Evolutionary conservation across 2,329 filamentous ascomycete genomes (phyloP).

Genomic region (Trematosphaeria pertusa): DNA sequence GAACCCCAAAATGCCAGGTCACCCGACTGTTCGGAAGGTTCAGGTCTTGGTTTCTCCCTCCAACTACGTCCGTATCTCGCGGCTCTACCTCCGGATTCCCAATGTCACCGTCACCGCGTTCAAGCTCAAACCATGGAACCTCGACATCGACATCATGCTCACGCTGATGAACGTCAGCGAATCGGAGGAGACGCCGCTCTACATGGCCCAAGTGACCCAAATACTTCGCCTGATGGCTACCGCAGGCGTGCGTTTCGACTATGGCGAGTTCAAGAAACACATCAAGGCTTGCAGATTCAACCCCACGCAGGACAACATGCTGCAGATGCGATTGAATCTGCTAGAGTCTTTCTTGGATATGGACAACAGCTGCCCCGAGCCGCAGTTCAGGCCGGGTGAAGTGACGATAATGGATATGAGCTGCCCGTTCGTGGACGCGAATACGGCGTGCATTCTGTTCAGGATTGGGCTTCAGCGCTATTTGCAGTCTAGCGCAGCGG

Average conservation of each 20-base stretch:
- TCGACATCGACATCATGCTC: conserved; percentile 62
- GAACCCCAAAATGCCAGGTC: conserved; percentile 13
- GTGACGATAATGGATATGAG: conserved; percentile 76
- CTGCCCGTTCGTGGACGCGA: conserved; percentile 72
- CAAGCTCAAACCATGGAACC: conserved; percentile 54
- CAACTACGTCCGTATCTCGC: conserved; percentile 26
- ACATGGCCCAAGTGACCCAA: conserved; percentile 53
- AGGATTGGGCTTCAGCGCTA: conserved; percentile 74
- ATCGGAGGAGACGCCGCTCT: conserved; percentile 58
- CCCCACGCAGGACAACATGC: conserved; percentile 57
- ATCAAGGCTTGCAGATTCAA: conserved; percentile 25
- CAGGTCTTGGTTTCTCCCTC: conserved; percentile 33
- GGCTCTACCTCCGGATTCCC: conserved; percentile 26
- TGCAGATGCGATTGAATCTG: conserved; percentile 67
- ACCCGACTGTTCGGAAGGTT: conserved; percentile 23
- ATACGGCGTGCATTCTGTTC: conserved; percentile 74
- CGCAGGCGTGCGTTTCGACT: conserved; percentile 60
- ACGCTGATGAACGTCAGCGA: conserved; percentile 60
- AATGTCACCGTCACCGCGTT: conserved; percentile 57
- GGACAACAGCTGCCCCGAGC: conserved; percentile 12
- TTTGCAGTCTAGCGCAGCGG: conserved; percentile 53
- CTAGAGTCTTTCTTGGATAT: conserved; percentile 69
- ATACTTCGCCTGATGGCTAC: conserved; percentile 65
- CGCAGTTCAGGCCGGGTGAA: conserved; percentile 51
- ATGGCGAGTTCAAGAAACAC: conserved; percentile 40